Conservation (phyloP, 2,329 filamentous ascomycete species). For the Fusarium redolens region DNA sequence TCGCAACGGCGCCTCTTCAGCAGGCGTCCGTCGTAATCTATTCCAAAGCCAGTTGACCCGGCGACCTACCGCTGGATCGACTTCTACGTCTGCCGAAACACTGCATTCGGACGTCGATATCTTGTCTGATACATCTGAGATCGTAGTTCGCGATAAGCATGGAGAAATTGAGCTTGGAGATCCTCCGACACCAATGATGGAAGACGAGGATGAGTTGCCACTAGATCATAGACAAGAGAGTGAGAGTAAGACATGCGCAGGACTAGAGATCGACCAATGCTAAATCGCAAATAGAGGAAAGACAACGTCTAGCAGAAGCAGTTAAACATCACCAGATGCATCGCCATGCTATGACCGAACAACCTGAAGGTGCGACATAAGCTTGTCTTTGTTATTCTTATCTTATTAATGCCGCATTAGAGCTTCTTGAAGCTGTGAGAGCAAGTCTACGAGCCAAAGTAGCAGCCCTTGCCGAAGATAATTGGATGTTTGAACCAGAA, state of each 20-base stretch:
- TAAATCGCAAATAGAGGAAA: conserved; percentile 59
- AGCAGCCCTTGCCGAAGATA: conserved; percentile 80
- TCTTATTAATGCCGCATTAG: conserved; percentile 52
- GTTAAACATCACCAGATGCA: conserved; percentile 71
- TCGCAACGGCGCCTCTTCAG: conserved; percentile 35
- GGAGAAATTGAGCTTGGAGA: conserved; percentile 72
- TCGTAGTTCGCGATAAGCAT: conserved; percentile 71
- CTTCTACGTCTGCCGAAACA: conserved; percentile 56
- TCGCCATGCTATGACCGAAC: conserved; percentile 66
- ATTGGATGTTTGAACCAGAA: conserved; percentile 90
- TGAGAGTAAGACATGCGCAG: conserved; percentile 58
- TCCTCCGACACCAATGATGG: conserved; percentile 63
- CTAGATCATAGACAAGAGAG: conserved; percentile 68
- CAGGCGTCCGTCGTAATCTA: conserved; percentile 58
- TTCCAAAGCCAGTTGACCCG: conserved; percentile 70
- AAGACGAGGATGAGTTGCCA: conserved; percentile 66
- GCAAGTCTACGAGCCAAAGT: conserved; percentile 79
- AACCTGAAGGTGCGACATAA: conserved; percentile 69
- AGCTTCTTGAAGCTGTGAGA: conserved; percentile 76
- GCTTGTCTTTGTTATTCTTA: neutral
- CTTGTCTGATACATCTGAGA: conserved; percentile 62
- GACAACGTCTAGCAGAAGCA: conserved; percentile 69
- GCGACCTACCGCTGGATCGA: conserved; percentile 61
- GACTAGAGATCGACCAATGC: neutral
- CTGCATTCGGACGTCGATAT: conserved; percentile 61